Base-by-base conservation (phyloP, 2,329 filamentous ascomycete genomes). In the Beauveria sp. region DNA sequence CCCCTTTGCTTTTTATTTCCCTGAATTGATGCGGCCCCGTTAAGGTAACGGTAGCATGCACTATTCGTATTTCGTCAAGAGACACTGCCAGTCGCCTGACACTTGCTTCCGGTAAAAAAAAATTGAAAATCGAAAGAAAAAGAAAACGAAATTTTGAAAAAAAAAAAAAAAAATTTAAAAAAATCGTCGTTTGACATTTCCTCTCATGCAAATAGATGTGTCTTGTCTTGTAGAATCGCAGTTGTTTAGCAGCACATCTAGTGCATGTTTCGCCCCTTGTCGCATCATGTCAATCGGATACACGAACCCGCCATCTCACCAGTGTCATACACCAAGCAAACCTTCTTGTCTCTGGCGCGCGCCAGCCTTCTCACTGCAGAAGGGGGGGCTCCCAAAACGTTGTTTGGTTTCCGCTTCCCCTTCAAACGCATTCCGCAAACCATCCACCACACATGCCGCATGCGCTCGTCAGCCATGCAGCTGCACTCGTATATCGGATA, bases 211-310 rank as follows among this genome's bases (percentile, higher is more conserved):
- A 34, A 14, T 34, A 34, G 31, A 34, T 10, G 31, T 14, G 12
- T 14, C 31, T 14, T 14, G 12, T 34, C 18, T 43, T n/a, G 42
- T 43, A 6, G n/a, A 49, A 28, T 26, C 42, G 45, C 12, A n/a
- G 4, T 22, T 48, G 43, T 57, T 48, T 31, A 24, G 38, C 20
- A 38, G 18, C 34, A 52, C 18, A 34, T 34, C 31, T 34, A 34
- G 31, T 34, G 31, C 51, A 26, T 43, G 56, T 51, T 59, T 59
- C 56, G 56, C 46, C 34, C 43, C 34, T 16, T 59, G 56, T 59
- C 56, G 56, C 56, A 59, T 59, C 56, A 42, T 48, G 6, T 7
- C 45, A 54, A 58, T 58, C 55, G 55, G 45, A 58, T 24, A 58
- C 55, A 57, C 26, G 9, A 34, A 34, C 31, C 31, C 31, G 31